Conservation (phyloP, 2,329 filamentous ascomycete species). For the Pseudogymnoascus sp. region DNA sequence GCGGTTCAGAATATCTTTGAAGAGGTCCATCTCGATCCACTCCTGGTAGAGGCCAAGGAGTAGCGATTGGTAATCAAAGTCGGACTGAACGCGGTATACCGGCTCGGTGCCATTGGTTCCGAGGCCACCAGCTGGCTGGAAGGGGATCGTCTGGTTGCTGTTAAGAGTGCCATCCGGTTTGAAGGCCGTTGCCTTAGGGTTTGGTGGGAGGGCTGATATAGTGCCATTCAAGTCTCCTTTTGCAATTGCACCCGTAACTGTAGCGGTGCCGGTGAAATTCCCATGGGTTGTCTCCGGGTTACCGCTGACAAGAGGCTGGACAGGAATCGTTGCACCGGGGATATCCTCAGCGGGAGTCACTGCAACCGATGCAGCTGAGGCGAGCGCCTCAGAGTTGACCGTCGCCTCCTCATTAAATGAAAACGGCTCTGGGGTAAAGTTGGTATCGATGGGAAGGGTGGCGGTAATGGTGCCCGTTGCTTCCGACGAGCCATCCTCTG, state of each 20-base stretch:
- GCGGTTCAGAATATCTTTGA: constrained; percentile 63
- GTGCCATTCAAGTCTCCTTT: constrained; percentile 48
- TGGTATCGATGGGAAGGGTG: constrained; percentile 1
- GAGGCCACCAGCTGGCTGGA: constrained; percentile 61
- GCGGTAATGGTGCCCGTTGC: background rate
- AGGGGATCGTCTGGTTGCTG: constrained; percentile 60
- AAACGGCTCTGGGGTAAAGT: constrained; percentile 13
- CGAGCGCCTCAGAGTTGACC: constrained; percentile 20
- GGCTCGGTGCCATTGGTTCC: constrained; percentile 71
- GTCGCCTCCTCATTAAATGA: constrained; percentile 20
- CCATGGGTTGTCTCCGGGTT: constrained; percentile 60
- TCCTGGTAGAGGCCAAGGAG: constrained; percentile 72
- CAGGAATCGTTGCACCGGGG: constrained; percentile 20
- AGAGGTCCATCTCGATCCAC: constrained; percentile 77
- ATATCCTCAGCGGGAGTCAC: constrained; percentile 21
- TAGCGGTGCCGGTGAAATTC: constrained; percentile 54
- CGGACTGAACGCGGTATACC: constrained; percentile 68
- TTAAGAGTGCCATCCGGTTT: constrained; percentile 62
- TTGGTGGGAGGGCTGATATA: constrained; percentile 44
- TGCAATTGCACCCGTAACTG: constrained; percentile 60
- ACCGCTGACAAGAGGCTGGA: constrained; percentile 36
- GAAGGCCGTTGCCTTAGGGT: constrained; percentile 58
- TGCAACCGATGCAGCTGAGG: constrained; percentile 19
- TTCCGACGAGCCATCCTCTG: background rate
- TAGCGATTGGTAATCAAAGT: constrained; percentile 71